These are phyloP conservation scores for Podila clonocystis DNA, from an alignment of 192 early-diverging fungal genomes.

Conservation along the genomic window DNA sequence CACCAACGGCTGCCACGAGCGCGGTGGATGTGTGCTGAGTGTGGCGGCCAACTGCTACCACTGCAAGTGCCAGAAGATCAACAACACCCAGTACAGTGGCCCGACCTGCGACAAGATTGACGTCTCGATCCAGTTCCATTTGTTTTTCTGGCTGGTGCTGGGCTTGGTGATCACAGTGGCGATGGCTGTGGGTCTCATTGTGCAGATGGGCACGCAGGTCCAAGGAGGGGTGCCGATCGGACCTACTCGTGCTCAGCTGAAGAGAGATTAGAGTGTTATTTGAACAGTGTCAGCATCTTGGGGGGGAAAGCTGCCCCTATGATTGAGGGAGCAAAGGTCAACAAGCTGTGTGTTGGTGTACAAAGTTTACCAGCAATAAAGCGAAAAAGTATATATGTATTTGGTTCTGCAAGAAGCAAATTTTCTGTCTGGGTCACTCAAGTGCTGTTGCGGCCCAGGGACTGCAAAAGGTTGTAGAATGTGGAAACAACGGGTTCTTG, in stretches of 20 bases:
- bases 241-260: slow-evolving; percentile 44
- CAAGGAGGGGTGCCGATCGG: slow-evolving; percentile 47
- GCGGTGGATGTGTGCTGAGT: slow-evolving; percentile 29
- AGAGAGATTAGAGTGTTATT: slow-evolving; percentile 31
- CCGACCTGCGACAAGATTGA: slow-evolving; percentile 39
- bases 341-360: too few species aligned
- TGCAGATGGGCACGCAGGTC: slow-evolving; percentile 41
- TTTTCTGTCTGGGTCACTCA: not conserved
- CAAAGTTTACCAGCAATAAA: too few species aligned
- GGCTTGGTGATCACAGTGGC: slow-evolving; percentile 23
- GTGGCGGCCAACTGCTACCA: slow-evolving; percentile 40
- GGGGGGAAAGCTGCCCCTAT: too few species aligned
- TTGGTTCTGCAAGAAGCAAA: too few species aligned
- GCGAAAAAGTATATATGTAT: too few species aligned
- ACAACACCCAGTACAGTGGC: slow-evolving; percentile 40
- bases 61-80: slow-evolving; percentile 43
- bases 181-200: slow-evolving; percentile 29
- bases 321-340: too few species aligned
- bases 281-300: not conserved
- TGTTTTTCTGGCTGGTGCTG: slow-evolving; percentile 44
- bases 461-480: not conserved
- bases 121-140: slow-evolving; percentile 43
- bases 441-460: not conserved
- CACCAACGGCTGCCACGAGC: slow-evolving; percentile 39
- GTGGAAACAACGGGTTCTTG: not conserved